Base-by-base conservation (phyloP, 2,329 filamentous ascomycete species). In the Cladosporium sp. region DNA sequence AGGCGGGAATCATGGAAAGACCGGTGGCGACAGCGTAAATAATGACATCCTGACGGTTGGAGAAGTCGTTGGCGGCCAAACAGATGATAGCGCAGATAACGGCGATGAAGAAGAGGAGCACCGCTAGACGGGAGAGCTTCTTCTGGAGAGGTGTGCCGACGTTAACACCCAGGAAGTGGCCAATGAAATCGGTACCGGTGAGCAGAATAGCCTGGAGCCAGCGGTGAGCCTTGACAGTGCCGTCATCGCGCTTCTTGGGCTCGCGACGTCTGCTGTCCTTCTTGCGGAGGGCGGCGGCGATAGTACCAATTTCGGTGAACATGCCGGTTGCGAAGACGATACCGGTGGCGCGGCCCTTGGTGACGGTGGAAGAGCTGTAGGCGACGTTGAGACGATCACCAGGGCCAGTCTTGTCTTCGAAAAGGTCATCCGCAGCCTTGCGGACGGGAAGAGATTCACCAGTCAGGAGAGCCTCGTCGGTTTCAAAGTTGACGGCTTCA, bases 101-200 rank as follows among this genome's bases (percentile, higher is more conserved):
- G 2, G 85, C 90, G 44, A 89, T 79, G 41, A 77, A 83, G 63
- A 95, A 95, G 2, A 95, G 80, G 3, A 89, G 66, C 38, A 93
- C 83, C 22, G 90, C 89, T 62, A 96, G 85, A 69, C 91, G 89
- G 71, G 86, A 89, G 45, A 96, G 77, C 63, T 88, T 92, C 58
- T 86, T 84, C 71, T 95, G 89, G 40, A 96, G 75, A 1, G 90
- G 90, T 1, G 90, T 95, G 43, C 89, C 89, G 49, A 87, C 78
- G 49, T 80, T 84, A 53, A 87, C 77, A 45, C 85, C 84, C 7
- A 88, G 72, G 61, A 88, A 85, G 32, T 76, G 73, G 4, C 80
- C 82, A 52, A 84, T 67, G 5, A 77, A 78, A 63, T 85, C 80
- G 11, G 73, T 75, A 37, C 76, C 65, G 3, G 80, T 84, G 34